phyloP scores from a whole-genome alignment of 768 basidiomycete genomes.

The Kwoniella shandongensis region DNA sequence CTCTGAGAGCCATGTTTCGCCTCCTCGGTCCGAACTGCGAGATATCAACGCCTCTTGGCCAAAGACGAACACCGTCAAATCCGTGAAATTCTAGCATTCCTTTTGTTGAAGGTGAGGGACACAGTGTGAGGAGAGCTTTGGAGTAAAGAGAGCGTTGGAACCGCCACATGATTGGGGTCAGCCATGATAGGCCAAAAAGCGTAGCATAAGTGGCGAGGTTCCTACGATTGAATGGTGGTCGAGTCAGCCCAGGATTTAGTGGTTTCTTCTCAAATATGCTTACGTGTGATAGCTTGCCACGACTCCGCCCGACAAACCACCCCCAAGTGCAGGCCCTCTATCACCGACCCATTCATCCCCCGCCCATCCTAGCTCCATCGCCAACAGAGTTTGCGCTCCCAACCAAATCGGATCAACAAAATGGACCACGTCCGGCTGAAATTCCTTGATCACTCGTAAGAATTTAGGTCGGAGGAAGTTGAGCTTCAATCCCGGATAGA shows the following conservation, averaged over 20 bases:
- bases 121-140: slow-evolving; percentile 54
- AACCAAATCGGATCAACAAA: slow-evolving; percentile 60
- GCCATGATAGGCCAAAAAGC: slow-evolving; percentile 55
- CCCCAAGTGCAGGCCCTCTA: slow-evolving; percentile 41
- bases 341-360: slow-evolving; percentile 50
- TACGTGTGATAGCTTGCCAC: slow-evolving; percentile 57
- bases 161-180: slow-evolving; percentile 56
- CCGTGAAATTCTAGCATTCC: slow-evolving; percentile 50
- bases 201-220: slow-evolving; percentile 56
- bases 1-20: slow-evolving; percentile 44
- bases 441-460: slow-evolving; percentile 52
- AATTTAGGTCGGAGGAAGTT: slow-evolving; percentile 58
- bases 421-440: slow-evolving; percentile 57
- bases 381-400: slow-evolving; percentile 56
- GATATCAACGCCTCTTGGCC: slow-evolving; percentile 56
- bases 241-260: not conserved
- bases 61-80: slow-evolving; percentile 53
- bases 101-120: slow-evolving; percentile 55
- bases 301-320: slow-evolving; percentile 51
- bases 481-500: slow-evolving; percentile 56
- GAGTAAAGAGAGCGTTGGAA: slow-evolving; percentile 50
- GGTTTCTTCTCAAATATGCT: no score
- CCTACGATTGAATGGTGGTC: slow-evolving; percentile 17
- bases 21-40: slow-evolving; percentile 51
- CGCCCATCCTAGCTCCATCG: slow-evolving; percentile 55